Evolutionary conservation across 495 filamentous ascomycete genomes (phyloP), one percentile per base, ranked within the genome.

Genomic region (Penicillium pulvis): DNA sequence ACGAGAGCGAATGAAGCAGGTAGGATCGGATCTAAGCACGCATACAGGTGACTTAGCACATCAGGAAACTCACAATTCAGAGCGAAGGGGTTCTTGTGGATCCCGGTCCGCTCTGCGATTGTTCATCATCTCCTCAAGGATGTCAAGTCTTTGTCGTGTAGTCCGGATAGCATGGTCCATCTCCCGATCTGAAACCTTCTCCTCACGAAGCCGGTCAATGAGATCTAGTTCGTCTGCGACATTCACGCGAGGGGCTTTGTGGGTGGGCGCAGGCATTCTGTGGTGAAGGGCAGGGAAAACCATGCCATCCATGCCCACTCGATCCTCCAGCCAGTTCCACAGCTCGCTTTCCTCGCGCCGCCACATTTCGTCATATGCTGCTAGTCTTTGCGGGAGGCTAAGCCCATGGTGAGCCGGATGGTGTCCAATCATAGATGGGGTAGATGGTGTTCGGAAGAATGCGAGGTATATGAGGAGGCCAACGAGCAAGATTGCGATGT

Each of bases 361-460:
- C 94, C 94, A 98, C 63, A 97, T 87, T 73, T 96, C 88, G 59
- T 98, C 93, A 70, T 97, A 98, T 6, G 92, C 93, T 24, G 86
- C 87, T 17, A 90, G 68, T 6, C 91, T 83, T 58, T 93, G 85
- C 7, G 92, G 83, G 41, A 74, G 56, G 11, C 61, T 60, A 57
- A 67, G 59, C 17, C 67, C 66, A 16, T 69, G 60, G 43, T 65
- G 81, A 23, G 74, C 74, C 11, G 63, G 75, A 69, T 68, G 75
- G 67, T 57, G 71, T 42, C 61, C 76, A 68, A 51, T 60, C 64
- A 56, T 60, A 65, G 72, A 46, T 66, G 77, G 46, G 50, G 67
- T 51, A 58, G 71, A 84, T 68, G 87, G 81, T 74, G 52, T 71
- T 71, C 65, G 87, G 78, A 71, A 87, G 78, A 78, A 87, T 66